Percentiles rank a stretch among this genome's conserved stretches.
Conservation (phyloP, 306 rosid genomes). For the Begonia fuchsioides region DNA sequence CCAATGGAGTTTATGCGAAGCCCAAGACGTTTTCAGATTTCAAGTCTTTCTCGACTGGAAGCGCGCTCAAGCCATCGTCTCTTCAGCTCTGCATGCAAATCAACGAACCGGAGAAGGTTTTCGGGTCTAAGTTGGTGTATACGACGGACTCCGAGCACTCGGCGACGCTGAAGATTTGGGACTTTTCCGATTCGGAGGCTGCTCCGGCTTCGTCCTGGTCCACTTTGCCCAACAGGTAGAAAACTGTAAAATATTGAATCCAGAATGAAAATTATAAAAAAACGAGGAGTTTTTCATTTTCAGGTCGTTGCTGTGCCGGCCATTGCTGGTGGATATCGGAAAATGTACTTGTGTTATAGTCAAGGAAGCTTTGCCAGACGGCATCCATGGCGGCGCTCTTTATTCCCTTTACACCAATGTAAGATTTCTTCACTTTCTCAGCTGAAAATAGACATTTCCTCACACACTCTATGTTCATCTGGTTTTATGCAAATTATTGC, state of each 20-base stretch:
- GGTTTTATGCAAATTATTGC: conserved; percentile 1
- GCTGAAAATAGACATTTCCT: too few species aligned
- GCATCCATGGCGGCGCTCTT: conserved; percentile 35
- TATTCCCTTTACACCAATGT: conserved; percentile 79
- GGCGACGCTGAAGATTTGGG: conserved; percentile 61
- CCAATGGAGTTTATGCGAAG: conserved; percentile 20
- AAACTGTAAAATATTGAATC: neutral
- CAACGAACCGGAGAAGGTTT: conserved; percentile 39
- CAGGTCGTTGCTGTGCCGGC: conserved; percentile 69
- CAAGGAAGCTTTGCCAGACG: conserved; percentile 48
- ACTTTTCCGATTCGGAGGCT: conserved; percentile 74
- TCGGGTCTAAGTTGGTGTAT: conserved; percentile 28
- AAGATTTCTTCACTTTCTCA: conserved; percentile 4
- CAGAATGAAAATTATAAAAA: neutral
- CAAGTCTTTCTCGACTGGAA: conserved; percentile 43
- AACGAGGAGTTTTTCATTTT: neutral
- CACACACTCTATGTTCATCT: neutral
- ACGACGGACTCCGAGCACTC: conserved; percentile 29
- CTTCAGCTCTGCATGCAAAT: conserved; percentile 72
- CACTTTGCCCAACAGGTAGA: conserved; percentile 70
- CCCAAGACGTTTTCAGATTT: conserved; percentile 21
- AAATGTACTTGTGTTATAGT: conserved; percentile 69
- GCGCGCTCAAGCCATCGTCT: conserved; percentile 47
- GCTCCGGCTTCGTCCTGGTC: conserved; percentile 99
- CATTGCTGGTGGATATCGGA: conserved; percentile 78